Conservation (phyloP, 1,284 basidiomycete species). For the Peniophora sp. region DNA sequence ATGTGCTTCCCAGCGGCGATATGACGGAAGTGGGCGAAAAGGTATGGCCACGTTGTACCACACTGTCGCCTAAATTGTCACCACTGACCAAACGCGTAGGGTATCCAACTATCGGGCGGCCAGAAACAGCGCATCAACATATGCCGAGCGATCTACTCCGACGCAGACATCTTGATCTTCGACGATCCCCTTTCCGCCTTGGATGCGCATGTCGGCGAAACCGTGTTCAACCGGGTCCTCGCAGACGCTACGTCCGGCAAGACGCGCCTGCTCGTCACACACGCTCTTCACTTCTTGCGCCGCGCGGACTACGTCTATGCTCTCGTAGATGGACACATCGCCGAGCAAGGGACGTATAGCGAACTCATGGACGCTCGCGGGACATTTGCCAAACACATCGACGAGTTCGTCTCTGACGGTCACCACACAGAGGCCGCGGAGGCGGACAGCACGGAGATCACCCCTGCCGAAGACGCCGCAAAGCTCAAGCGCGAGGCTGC, state of each 20-base stretch:
- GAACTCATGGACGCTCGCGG: slow-evolving; percentile 60
- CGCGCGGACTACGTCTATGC: slow-evolving; percentile 72
- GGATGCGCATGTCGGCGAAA: slow-evolving; percentile 84
- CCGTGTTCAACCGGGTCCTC: slow-evolving; percentile 81
- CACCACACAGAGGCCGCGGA: slow-evolving; percentile 18
- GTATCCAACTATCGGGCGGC: slow-evolving; percentile 78
- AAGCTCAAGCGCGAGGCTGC: slow-evolving; percentile 30
- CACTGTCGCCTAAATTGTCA: not conserved
- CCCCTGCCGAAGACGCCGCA: slow-evolving; percentile 21
- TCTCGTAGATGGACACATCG: slow-evolving; percentile 64
- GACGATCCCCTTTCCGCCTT: slow-evolving; percentile 78
- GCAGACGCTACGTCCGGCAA: slow-evolving; percentile 53
- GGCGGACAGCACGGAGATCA: slow-evolving; percentile 30
- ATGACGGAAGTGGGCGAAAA: slow-evolving; percentile 90
- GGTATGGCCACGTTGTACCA: slow-evolving; percentile 22
- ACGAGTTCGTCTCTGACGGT: slow-evolving; percentile 50
- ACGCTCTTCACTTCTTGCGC: slow-evolving; percentile 76
- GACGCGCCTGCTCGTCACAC: slow-evolving; percentile 80
- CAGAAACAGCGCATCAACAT: slow-evolving; percentile 75
- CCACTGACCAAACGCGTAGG: slow-evolving; percentile 23
- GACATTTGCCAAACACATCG: slow-evolving; percentile 67
- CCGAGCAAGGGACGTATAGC: slow-evolving; percentile 69
- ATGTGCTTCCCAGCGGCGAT: slow-evolving; percentile 77
- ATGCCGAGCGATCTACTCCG: slow-evolving; percentile 79
- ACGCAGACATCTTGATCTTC: slow-evolving; percentile 81